A percentile compares a stretch with the other conserved stretches of the same genome.
These are phyloP conservation scores for Saccharomyces pastorianus DNA, from an alignment of 1,139 yeast genomes.

Conservation along the genomic window DNA sequence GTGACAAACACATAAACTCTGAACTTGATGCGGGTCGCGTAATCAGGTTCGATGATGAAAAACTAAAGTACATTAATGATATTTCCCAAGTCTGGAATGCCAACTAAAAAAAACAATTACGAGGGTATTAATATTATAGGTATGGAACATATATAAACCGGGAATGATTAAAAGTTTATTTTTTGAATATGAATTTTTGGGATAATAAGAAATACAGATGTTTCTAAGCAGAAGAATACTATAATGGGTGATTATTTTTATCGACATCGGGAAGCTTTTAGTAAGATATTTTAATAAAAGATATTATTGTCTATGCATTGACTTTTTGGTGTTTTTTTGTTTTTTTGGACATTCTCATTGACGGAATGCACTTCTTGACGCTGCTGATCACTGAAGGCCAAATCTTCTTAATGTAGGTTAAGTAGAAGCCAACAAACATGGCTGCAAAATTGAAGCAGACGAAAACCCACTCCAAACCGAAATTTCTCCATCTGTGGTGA, in stretches of 20 bases:
- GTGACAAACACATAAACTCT: constrained; percentile 5
- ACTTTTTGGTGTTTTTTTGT: not conserved
- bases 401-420: constrained; percentile 23
- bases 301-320: not conserved
- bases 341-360: not conserved
- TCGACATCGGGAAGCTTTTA: too few species aligned
- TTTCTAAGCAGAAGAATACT: too few species aligned
- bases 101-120: not conserved
- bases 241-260: too few species aligned
- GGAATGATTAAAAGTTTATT: too few species aligned
- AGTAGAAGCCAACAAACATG: constrained; percentile 36
- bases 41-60: constrained; percentile 12
- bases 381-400: constrained; percentile 17
- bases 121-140: not conserved
- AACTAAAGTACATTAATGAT: constrained; percentile 6
- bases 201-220: too few species aligned
- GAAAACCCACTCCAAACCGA: constrained; percentile 46
- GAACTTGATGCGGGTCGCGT: constrained; percentile 12
- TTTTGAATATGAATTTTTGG: too few species aligned
- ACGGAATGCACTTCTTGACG: constrained; percentile 9
- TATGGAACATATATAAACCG: not conserved
- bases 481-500: constrained; percentile 48
- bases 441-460: constrained; percentile 40
- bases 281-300: not conserved
- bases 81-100: constrained; percentile 23